Evolutionary conservation across 2,329 filamentous ascomycete species (phyloP).

Genomic region (Ophiostoma montium): DNA sequence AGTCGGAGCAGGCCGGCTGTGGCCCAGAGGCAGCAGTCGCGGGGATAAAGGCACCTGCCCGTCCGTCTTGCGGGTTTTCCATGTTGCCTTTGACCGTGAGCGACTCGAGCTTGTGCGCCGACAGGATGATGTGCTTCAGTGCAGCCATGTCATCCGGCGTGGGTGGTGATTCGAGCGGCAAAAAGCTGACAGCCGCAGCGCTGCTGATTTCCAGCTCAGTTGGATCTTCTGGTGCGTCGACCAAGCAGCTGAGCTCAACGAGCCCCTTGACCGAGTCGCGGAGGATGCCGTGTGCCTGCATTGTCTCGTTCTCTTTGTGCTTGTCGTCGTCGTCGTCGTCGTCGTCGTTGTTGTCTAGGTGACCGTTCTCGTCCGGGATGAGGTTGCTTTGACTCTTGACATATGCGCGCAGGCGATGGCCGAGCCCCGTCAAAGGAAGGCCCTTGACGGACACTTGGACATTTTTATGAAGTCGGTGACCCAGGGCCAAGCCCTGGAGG

Average conservation of each 20-base stretch:
- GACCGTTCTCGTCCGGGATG: background rate
- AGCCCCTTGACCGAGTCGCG: slow-evolving; percentile 1
- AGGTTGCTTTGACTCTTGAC: background rate
- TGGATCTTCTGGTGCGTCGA: background rate
- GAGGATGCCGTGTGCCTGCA: background rate
- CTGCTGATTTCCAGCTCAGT: background rate
- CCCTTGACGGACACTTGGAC: slow-evolving; percentile 1
- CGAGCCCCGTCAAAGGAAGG: slow-evolving; percentile 4
- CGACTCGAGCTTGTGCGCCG: background rate
- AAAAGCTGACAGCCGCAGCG: background rate
- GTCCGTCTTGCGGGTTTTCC: slow-evolving; percentile 10
- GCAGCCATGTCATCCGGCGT: slow-evolving; percentile 2
- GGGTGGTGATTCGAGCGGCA: background rate
- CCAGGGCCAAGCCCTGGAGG: slow-evolving; percentile 7
- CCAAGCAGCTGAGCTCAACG: background rate
- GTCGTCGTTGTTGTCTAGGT: too few species aligned
- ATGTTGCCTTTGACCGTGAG: background rate
- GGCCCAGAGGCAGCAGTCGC: slow-evolving; percentile 22
- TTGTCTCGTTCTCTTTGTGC: background rate
- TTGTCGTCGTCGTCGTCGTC: background rate
- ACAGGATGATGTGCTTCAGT: background rate
- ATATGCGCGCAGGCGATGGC: background rate
- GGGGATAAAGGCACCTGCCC: slow-evolving; percentile 21
- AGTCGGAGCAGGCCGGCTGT: slow-evolving; percentile 16
- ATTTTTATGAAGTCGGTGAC: background rate